A percentile compares a stretch with the other conserved stretches of the same genome.
phyloP scores from a whole-genome alignment of 1,284 basidiomycete genomes.

The Ustilago shanxiensis region DNA sequence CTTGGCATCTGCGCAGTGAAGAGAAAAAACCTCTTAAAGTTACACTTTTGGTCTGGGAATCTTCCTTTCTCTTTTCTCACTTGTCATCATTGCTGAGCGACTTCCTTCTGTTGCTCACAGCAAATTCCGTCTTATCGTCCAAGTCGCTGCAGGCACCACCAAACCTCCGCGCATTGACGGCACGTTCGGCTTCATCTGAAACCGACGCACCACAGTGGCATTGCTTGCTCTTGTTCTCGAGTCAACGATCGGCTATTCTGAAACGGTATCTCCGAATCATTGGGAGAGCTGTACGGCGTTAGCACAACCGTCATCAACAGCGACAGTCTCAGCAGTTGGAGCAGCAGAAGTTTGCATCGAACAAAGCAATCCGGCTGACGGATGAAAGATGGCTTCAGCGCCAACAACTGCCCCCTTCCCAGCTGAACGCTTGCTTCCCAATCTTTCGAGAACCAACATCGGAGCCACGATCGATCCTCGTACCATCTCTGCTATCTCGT shows the following conservation, averaged over 20 bases:
- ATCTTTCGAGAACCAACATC: constrained; percentile 21
- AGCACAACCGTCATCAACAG: neutral
- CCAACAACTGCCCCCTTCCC: constrained; percentile 33
- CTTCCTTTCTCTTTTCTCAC: neutral
- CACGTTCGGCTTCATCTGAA: neutral
- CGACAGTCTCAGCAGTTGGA: neutral
- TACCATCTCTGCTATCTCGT: constrained; percentile 30
- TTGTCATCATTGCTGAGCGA: neutral
- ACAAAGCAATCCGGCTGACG: constrained; percentile 14
- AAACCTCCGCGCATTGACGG: neutral
- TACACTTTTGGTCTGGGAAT: neutral
- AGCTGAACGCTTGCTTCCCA: constrained; percentile 18
- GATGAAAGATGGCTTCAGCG: constrained; percentile 49
- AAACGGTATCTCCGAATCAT: neutral
- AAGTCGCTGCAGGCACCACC: neutral
- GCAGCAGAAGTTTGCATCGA: neutral
- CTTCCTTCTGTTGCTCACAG: neutral
- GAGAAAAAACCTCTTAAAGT: neutral
- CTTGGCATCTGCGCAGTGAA: constrained; percentile 3
- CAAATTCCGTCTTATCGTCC: neutral
- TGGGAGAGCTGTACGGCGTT: neutral
- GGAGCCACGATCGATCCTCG: constrained; percentile 29
- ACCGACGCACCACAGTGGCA: neutral
- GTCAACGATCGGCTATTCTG: neutral
- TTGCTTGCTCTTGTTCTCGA: neutral